These are phyloP conservation scores for Parastagonospora avenae DNA, from an alignment of 2,329 filamentous ascomycete species.

Conservation along the genomic window DNA sequence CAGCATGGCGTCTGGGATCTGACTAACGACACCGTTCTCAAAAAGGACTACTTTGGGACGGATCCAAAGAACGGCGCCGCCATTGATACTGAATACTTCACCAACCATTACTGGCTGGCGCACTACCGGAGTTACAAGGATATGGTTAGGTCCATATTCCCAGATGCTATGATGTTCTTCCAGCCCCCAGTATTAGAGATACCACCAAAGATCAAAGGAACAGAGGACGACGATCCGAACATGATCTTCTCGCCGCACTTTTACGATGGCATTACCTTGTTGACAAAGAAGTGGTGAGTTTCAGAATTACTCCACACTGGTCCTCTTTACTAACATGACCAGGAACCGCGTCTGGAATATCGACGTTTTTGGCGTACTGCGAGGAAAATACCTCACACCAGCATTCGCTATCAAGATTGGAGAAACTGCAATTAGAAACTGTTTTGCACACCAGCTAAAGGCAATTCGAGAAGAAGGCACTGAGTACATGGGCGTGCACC, in stretches of 20 bases:
- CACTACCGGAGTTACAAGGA: constrained; percentile 79
- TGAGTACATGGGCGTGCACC: constrained; percentile 87
- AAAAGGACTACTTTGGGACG: constrained; percentile 86
- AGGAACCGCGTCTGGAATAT: constrained; percentile 95
- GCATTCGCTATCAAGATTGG: constrained; percentile 92
- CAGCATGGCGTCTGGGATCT: constrained; percentile 97
- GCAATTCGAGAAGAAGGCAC: constrained; percentile 83
- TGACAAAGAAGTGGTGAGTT: constrained; percentile 89
- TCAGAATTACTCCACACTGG: too few species aligned
- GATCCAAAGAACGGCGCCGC: constrained; percentile 74
- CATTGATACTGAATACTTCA: constrained; percentile 84
- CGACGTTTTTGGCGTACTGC: constrained; percentile 88
- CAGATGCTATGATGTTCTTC: constrained; percentile 83
- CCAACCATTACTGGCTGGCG: constrained; percentile 88
- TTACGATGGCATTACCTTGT: constrained; percentile 93
- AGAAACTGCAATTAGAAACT: constrained; percentile 92
- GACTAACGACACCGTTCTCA: constrained; percentile 73
- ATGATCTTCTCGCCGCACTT: constrained; percentile 95
- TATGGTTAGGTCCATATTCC: constrained; percentile 75
- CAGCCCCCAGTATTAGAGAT: constrained; percentile 92
- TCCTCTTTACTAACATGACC: constrained; percentile 14
- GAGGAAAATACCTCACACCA: constrained; percentile 85
- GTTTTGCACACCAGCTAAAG: constrained; percentile 83
- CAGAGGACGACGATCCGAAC: constrained; percentile 82
- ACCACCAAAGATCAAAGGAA: constrained; percentile 85